Evolutionary conservation across 495 filamentous ascomycete genomes (phyloP).

Genomic region (Jackrogersella multiformis): DNA sequence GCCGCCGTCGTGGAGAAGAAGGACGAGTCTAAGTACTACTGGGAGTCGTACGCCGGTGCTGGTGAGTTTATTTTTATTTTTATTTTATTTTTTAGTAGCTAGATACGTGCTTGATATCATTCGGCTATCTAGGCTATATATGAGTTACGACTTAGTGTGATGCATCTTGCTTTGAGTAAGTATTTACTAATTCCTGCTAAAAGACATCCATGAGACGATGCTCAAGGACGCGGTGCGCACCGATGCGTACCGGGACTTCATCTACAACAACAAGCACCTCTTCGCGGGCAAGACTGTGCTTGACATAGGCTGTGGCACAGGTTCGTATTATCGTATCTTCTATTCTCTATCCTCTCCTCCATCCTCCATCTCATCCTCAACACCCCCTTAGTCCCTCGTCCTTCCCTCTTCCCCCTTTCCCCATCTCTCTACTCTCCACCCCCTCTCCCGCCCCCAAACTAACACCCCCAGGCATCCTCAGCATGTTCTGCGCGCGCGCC

Average conservation of each 20-base stretch:
- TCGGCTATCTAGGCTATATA: no score
- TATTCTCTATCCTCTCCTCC: no score
- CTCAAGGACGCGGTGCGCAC: slow-evolving; percentile 96
- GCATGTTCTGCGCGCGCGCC: slow-evolving; percentile 94
- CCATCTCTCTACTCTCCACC: slow-evolving; percentile 34
- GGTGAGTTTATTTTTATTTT: slow-evolving; percentile 12
- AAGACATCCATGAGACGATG: slow-evolving; percentile 93
- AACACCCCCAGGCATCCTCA: slow-evolving; percentile 55
- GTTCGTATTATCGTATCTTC: no score
- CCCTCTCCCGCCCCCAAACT: slow-evolving; percentile 1
- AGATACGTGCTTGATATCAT: no score
- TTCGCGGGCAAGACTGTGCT: slow-evolving; percentile 98
- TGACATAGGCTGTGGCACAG: slow-evolving; percentile 95
- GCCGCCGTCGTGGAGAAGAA: slow-evolving; percentile 46
- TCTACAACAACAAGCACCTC: slow-evolving; percentile 94
- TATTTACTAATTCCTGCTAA: background rate
- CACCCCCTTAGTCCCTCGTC: no score
- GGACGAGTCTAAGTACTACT: slow-evolving; percentile 75
- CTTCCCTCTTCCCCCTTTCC: slow-evolving; percentile 39
- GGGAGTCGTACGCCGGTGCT: slow-evolving; percentile 73
- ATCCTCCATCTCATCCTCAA: no score
- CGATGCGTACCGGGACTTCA: slow-evolving; percentile 94
- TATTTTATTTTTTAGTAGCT: no score
- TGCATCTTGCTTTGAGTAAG: no score
- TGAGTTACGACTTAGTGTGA: no score